Evolutionary conservation across 495 filamentous ascomycete genomes (phyloP).

Genomic region (Penicillium coprophilum): DNA sequence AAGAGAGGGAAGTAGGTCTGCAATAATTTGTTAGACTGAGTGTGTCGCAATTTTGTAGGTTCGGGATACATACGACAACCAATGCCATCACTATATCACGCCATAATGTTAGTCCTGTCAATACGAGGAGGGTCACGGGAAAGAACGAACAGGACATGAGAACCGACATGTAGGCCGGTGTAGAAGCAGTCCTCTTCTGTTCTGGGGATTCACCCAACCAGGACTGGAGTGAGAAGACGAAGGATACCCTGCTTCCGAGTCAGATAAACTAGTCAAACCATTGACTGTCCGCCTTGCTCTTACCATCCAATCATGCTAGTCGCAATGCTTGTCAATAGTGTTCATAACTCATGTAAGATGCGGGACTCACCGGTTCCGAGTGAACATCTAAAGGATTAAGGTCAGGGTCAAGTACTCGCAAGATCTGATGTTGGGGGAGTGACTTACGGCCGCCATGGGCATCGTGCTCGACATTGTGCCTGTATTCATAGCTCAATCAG

Average conservation of each 20-base stretch:
- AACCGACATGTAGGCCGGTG: constrained; percentile 81
- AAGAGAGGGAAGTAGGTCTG: constrained; percentile 84
- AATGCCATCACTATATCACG: constrained; percentile 68
- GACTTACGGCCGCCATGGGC: constrained; percentile 82
- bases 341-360: background rate
- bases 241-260: constrained; percentile 61
- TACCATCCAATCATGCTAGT: constrained; percentile 77
- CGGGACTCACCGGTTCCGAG: constrained; percentile 70
- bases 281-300: constrained; percentile 18
- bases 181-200: constrained; percentile 61
- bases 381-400: constrained; percentile 66
- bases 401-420: constrained; percentile 20
- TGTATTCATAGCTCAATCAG: constrained; percentile 22
- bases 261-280: constrained; percentile 6
- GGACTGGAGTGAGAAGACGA: constrained; percentile 78
- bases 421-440: constrained; percentile 1
- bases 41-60: background rate
- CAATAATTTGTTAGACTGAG: constrained; percentile 17
- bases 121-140: background rate
- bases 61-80: constrained; percentile 54
- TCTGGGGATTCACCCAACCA: constrained; percentile 86
- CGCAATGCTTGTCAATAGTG: constrained; percentile 13
- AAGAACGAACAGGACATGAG: constrained; percentile 76
- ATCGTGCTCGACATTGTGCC: constrained; percentile 79
- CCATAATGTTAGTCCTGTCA: constrained; percentile 16